Base-by-base conservation (phyloP, 441 rosid species). In the Erodium moschatum region DNA sequence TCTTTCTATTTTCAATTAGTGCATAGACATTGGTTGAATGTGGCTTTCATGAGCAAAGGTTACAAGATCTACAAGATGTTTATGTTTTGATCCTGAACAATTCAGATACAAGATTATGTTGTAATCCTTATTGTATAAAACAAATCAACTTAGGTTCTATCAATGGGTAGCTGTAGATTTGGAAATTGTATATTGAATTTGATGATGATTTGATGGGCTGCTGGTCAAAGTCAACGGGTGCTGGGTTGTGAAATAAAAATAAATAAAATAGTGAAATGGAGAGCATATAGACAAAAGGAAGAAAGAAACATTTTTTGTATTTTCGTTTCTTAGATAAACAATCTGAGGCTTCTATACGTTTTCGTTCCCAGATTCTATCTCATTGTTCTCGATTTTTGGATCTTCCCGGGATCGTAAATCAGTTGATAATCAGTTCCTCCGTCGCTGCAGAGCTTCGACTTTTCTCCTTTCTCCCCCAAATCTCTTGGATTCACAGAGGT, bases 291-390 rank as follows among this genome's bases (percentile, higher is more conserved):
- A 54, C 61, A 50, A 18, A 24, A 31, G 15, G 66, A 56, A 12
- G 60, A 16, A 18, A 5, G 61, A 40, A 52, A 69, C 18, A 4
- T 19, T 29, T 29, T 35, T 69, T 40, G 16, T 31, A 35, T 18
- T 56, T 56, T 56, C 24, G 21, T 60, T 64, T 66, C 65, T 12
- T 54, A 68, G 83, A 85, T 85, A 85, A 80, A 77, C 81, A 72
- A 67, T 56, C 64, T 74, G 83, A 81, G 87, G 85, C 78, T 63
- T 73, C 77, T 10, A 71, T 50, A 66, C 67, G 48, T 31, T 72
- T 70, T 68, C 69, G 19, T 18, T 63, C 18, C 21, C 44, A 5
- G 8, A 66, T 52, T 33, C 54, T 69, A 29, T 11, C 15, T 65
- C 16, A 19, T 54, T 54, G 5, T 54, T 54, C 2, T 68, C 61